Conservation (phyloP, 140 eudicot species). For the Stevia rebaudiana region DNA sequence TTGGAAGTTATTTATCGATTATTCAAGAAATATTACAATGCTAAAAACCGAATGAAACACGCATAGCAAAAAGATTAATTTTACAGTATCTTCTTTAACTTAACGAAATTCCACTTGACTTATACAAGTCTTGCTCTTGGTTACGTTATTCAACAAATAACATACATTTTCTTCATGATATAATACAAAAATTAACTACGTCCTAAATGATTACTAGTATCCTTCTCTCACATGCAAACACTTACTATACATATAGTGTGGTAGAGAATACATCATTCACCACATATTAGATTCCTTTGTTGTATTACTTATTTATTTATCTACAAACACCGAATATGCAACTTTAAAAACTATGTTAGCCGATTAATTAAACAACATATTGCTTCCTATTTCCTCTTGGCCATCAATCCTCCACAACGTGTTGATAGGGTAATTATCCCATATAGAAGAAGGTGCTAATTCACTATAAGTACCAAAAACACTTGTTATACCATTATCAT, state of each 20-base stretch:
- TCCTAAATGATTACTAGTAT: background rate
- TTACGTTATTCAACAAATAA: too few relatives aligned
- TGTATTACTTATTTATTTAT: background rate
- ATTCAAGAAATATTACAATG: too few relatives aligned
- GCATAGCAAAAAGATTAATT: too few relatives aligned
- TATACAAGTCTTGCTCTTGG: too few relatives aligned
- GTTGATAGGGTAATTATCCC: slow-evolving; percentile 66
- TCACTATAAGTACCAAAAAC: slow-evolving; percentile 31
- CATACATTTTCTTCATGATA: too few relatives aligned
- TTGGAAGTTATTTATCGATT: too few relatives aligned
- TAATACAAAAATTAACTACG: background rate
- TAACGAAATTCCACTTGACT: too few relatives aligned
- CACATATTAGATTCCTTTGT: background rate
- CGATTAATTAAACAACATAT: slow-evolving; percentile 30
- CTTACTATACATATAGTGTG: background rate
- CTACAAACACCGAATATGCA: slow-evolving; percentile 23
- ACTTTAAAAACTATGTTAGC: slow-evolving; percentile 24
- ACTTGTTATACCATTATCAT: slow-evolving; percentile 31
- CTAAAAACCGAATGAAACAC: too few relatives aligned
- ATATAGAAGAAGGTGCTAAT: slow-evolving; percentile 38
- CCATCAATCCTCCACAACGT: slow-evolving; percentile 52
- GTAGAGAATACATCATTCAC: background rate
- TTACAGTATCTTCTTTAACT: too few relatives aligned
- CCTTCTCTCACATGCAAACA: background rate
- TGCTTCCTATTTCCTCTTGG: slow-evolving; percentile 42